Evolutionary conservation across 768 basidiomycete genomes (phyloP).

Genomic region (Tylopilus intermedius): DNA sequence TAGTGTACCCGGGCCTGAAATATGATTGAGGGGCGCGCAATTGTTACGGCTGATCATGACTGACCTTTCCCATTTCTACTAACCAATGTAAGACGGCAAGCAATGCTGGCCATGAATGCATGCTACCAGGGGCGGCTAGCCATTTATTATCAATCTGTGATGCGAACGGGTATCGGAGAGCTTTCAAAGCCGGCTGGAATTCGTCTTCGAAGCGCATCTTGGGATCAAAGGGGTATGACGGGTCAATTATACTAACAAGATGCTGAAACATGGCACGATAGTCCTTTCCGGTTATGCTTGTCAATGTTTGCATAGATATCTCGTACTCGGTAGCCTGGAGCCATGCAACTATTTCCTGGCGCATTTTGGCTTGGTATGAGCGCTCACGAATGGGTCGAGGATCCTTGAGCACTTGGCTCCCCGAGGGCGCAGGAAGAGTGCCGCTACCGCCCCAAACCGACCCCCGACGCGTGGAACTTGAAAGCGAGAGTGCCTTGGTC

Average conservation of each 20-base stretch:
- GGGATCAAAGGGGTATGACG: conserved; percentile 53
- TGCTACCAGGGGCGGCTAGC: conserved; percentile 81
- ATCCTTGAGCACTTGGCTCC: conserved; percentile 62
- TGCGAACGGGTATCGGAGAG: conserved; percentile 76
- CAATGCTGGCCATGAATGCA: conserved; percentile 88
- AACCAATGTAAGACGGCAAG: conserved; percentile 92
- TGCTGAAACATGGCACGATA: conserved; percentile 82
- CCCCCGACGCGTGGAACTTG: conserved; percentile 68
- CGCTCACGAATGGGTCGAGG: conserved; percentile 73
- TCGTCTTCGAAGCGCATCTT: conserved; percentile 73
- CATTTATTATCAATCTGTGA: conserved; percentile 79
- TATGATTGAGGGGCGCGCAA: neutral
- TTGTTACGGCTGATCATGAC: conserved; percentile 13
- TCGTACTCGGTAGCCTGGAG: conserved; percentile 63
- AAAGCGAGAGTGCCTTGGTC: conserved; percentile 1
- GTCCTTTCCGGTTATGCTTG: conserved; percentile 80
- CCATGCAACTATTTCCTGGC: conserved; percentile 71
- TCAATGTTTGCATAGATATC: conserved; percentile 61
- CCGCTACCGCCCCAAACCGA: conserved; percentile 63
- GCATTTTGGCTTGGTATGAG: conserved; percentile 68
- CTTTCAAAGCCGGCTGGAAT: conserved; percentile 68
- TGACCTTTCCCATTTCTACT: conserved; percentile 77
- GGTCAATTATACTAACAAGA: conserved; percentile 68
- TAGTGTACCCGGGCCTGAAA: conserved; percentile 39
- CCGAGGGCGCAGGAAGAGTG: conserved; percentile 41